Percentiles rank a stretch among this genome's conserved stretches.
Conservation (phyloP, 2,329 filamentous ascomycete genomes). For the Alternaria burnsii region DNA sequence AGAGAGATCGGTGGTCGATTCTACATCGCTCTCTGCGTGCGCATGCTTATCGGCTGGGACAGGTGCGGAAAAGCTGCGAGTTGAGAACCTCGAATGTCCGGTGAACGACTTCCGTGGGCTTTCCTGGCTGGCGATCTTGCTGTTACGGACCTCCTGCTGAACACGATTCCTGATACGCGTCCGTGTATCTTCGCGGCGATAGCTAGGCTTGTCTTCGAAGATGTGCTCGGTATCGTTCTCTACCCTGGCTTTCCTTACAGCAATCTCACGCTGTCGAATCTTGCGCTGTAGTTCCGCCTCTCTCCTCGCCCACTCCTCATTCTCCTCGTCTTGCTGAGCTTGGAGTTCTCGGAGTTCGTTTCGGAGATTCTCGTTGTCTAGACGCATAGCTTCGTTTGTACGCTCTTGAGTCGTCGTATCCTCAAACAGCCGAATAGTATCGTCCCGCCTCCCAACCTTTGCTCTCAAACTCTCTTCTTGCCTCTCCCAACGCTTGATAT, state of each 20-base stretch:
- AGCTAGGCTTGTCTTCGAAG: slow-evolving; percentile 34
- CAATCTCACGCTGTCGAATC: slow-evolving; percentile 41
- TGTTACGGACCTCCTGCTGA: slow-evolving; percentile 47
- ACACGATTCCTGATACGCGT: slow-evolving; percentile 46
- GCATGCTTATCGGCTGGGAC: slow-evolving; percentile 29
- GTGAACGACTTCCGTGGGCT: slow-evolving; percentile 38
- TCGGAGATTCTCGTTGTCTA: slow-evolving; percentile 53
- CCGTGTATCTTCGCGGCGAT: slow-evolving; percentile 44
- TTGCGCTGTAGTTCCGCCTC: slow-evolving; percentile 46
- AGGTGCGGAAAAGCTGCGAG: slow-evolving; percentile 47
- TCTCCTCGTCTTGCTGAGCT: slow-evolving; percentile 46
- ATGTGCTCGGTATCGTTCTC: slow-evolving; percentile 36
- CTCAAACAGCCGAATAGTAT: slow-evolving; percentile 51
- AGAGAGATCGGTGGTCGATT: slow-evolving; percentile 53
- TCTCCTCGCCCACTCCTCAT: slow-evolving; percentile 43
- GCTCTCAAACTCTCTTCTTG: slow-evolving; percentile 45
- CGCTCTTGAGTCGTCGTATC: slow-evolving; percentile 47
- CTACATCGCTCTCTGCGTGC: slow-evolving; percentile 43
- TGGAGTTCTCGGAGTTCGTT: slow-evolving; percentile 48
- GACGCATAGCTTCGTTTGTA: slow-evolving; percentile 50
- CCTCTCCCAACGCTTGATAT: slow-evolving; percentile 43
- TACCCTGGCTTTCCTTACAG: slow-evolving; percentile 33
- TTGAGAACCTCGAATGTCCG: slow-evolving; percentile 30
- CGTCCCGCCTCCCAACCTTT: slow-evolving; percentile 48
- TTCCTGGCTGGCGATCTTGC: slow-evolving; percentile 32